These are phyloP conservation scores for Lentinula guzmanii DNA, from an alignment of 768 basidiomycete genomes.

Conservation along the genomic window DNA sequence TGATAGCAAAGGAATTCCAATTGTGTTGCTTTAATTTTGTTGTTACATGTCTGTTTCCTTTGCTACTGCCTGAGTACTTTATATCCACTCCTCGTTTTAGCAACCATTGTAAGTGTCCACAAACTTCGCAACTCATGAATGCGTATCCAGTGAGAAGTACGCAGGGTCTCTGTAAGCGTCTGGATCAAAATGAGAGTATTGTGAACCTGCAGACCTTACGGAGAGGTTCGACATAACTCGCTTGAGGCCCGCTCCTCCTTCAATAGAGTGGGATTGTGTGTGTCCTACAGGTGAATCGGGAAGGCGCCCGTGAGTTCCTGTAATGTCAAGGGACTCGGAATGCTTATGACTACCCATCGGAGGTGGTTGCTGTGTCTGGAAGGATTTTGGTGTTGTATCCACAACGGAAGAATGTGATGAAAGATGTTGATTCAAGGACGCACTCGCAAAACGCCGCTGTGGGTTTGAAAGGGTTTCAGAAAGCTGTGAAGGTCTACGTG, in stretches of 20 bases:
- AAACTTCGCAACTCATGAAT: background rate
- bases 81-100: no score
- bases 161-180: constrained; percentile 4
- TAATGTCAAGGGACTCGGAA: background rate
- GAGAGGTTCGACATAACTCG: background rate
- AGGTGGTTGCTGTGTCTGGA: no score
- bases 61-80: no score
- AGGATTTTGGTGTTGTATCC: background rate
- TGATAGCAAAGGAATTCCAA: no score
- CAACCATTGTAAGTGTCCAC: no score
- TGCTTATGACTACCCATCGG: background rate
- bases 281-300: background rate
- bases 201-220: background rate
- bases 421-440: background rate
- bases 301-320: background rate
- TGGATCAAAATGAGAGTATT: constrained; percentile 4
- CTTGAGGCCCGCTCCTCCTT: background rate
- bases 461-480: background rate
- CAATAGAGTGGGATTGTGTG: background rate
- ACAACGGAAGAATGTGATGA: background rate
- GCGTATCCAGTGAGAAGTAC: background rate
- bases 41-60: no score
- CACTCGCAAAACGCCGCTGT: background rate
- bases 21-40: no score
- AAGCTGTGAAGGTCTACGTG: background rate